Evolutionary conservation across 371 early-diverging fungal species (phyloP).

Genomic region (Haplosporangium sp.): DNA sequence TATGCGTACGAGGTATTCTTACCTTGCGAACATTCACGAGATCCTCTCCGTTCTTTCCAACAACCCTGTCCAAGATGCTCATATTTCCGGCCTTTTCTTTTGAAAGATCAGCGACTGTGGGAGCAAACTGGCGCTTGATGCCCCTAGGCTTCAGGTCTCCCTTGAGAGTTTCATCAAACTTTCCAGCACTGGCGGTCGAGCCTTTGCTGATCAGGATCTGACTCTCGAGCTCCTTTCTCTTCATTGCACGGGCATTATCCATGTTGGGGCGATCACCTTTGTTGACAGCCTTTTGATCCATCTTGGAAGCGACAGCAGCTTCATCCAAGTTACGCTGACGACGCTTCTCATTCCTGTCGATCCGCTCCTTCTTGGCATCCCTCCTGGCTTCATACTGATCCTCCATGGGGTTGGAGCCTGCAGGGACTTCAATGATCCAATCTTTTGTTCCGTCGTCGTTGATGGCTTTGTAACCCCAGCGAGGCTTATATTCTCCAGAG

Average conservation of each 20-base stretch:
- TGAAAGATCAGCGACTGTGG: slow-evolving; percentile 64
- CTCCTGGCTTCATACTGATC: slow-evolving; percentile 84
- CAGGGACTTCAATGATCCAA: slow-evolving; percentile 94
- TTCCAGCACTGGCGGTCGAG: slow-evolving; percentile 91
- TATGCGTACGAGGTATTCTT: not conserved
- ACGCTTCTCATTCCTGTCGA: slow-evolving; percentile 88
- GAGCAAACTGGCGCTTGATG: slow-evolving; percentile 71
- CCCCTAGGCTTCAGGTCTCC: slow-evolving; percentile 87
- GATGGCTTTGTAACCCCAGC: slow-evolving; percentile 94
- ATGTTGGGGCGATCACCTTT: slow-evolving; percentile 48
- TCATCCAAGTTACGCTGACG: slow-evolving; percentile 88
- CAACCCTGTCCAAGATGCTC: slow-evolving; percentile 70
- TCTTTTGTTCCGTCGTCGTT: slow-evolving; percentile 77
- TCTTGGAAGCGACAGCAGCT: slow-evolving; percentile 64
- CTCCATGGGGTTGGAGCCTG: slow-evolving; percentile 82
- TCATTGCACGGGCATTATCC: slow-evolving; percentile 53
- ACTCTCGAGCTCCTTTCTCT: slow-evolving; percentile 70
- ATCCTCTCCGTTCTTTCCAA: slow-evolving; percentile 69
- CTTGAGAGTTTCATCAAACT: slow-evolving; percentile 84
- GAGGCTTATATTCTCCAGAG: slow-evolving; percentile 86
- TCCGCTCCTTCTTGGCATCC: slow-evolving; percentile 88
- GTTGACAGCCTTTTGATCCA: slow-evolving; percentile 58
- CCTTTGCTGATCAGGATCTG: slow-evolving; percentile 75
- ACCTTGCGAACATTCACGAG: slow-evolving; percentile 72
- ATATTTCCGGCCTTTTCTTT: slow-evolving; percentile 71